phyloP scores from a whole-genome alignment of 2,329 filamentous ascomycete genomes.

The Westerdykella ornata region DNA sequence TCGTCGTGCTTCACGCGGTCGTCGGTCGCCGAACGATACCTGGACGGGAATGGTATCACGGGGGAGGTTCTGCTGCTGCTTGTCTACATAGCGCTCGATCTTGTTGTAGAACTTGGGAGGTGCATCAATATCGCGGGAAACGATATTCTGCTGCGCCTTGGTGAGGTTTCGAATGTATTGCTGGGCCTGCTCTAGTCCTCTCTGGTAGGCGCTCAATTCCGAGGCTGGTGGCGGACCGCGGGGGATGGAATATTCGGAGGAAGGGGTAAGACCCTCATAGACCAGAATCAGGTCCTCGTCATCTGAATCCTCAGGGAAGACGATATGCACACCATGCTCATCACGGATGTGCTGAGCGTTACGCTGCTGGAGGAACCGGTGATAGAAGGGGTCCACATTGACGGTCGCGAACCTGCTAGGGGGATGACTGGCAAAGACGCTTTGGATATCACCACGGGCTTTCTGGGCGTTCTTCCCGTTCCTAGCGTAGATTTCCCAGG shows the following conservation, averaged over 20 bases:
- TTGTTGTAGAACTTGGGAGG: conserved; percentile 59
- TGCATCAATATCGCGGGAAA: conserved; percentile 48
- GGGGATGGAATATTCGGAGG: conserved; percentile 49
- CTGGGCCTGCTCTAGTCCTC: conserved; percentile 53
- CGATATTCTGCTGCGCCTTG: conserved; percentile 50
- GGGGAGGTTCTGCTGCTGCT: conserved; percentile 48
- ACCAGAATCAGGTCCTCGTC: conserved; percentile 62
- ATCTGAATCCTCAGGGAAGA: conserved; percentile 60
- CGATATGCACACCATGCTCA: conserved; percentile 64
- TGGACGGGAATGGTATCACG: conserved; percentile 52
- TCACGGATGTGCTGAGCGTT: conserved; percentile 58
- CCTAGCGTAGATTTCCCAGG: conserved; percentile 83
- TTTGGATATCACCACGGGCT: conserved; percentile 67
- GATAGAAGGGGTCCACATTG: conserved; percentile 70
- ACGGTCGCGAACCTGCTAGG: conserved; percentile 63
- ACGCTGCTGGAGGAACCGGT: conserved; percentile 62
- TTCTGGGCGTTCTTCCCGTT: conserved; percentile 77
- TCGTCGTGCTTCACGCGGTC: conserved; percentile 47
- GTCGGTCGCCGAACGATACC: conserved; percentile 44
- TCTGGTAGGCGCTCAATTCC: conserved; percentile 52
- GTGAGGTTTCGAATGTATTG: conserved; percentile 50
- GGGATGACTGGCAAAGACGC: conserved; percentile 66
- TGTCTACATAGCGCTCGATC: conserved; percentile 53
- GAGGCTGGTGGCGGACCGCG: conserved; percentile 49
- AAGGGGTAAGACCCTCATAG: conserved; percentile 59